These are phyloP conservation scores for Medicago ruthenica DNA, from an alignment of 306 rosid genomes.

Conservation along the genomic window DNA sequence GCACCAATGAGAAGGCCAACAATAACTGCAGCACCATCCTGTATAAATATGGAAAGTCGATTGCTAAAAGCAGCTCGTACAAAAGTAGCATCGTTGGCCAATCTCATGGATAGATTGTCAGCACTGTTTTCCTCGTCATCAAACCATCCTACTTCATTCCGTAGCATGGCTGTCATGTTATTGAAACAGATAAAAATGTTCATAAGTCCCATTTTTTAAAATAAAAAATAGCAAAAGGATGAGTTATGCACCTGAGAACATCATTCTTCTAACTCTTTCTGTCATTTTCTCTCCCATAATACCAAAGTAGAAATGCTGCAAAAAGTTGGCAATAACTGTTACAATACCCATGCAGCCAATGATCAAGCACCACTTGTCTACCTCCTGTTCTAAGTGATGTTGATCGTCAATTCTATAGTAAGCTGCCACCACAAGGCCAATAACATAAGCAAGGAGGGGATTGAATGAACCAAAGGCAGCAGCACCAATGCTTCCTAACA, in stretches of 20 bases:
- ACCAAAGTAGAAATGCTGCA: constrained; percentile 98
- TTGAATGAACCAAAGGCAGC: constrained; percentile 97
- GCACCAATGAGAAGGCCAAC: constrained; percentile 93
- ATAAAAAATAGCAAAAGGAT: constrained; percentile 39
- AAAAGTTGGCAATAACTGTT: constrained; percentile 95
- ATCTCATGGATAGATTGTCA: constrained; percentile 94
- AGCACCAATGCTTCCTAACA: constrained; percentile 95
- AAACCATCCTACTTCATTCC: constrained; percentile 97
- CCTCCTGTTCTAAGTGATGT: constrained; percentile 58
- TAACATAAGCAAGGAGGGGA: constrained; percentile 96
- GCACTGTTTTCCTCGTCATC: constrained; percentile 97
- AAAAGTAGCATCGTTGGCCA: constrained; percentile 98
- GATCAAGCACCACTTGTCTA: constrained; percentile 88
- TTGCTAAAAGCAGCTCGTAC: constrained; percentile 99
- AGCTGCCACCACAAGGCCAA: constrained; percentile 85
- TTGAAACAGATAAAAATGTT: constrained; percentile 45
- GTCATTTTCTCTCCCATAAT: constrained; percentile 99
- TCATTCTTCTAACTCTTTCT: constrained; percentile 98
- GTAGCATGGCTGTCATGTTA: constrained; percentile 87
- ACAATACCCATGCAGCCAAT: constrained; percentile 97
- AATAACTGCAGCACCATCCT: constrained; percentile 93
- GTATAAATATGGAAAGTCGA: constrained; percentile 94
- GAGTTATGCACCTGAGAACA: constrained; percentile 85
- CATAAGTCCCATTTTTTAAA: constrained; percentile 27
- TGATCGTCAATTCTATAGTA: constrained; percentile 59